Conservation (phyloP, 2,329 filamentous ascomycete species). For the Mollisia scopiformis region DNA sequence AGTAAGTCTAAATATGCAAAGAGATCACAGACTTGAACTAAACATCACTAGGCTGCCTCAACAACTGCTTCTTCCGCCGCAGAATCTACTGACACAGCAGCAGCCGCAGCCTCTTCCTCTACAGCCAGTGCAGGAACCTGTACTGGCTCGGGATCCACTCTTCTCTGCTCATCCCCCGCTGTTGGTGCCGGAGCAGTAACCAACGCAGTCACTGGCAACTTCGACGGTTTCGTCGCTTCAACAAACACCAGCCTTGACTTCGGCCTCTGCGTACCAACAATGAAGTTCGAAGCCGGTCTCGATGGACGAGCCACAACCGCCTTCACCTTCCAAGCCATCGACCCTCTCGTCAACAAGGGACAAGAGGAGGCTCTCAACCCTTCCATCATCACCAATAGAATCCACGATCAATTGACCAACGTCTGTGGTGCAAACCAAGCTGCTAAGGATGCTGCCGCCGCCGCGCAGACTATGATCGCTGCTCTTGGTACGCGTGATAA, state of each 20-base stretch:
- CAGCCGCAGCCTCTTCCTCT: conserved; percentile 8
- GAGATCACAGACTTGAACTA: neutral
- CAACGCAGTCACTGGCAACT: conserved; percentile 22
- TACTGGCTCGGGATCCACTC: conserved; percentile 26
- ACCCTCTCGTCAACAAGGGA: conserved; percentile 61
- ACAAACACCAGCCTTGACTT: conserved; percentile 45
- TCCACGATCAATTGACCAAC: conserved; percentile 70
- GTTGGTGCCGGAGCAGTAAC: conserved; percentile 12
- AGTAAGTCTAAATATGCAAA: conserved; percentile 4
- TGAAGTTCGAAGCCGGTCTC: conserved; percentile 59
- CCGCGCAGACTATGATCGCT: conserved; percentile 55
- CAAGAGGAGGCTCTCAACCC: conserved; percentile 72
- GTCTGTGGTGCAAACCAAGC: conserved; percentile 65
- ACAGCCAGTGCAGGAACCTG: conserved; percentile 9
- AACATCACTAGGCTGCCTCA: neutral
- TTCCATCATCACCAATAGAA: conserved; percentile 73
- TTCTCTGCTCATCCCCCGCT: conserved; percentile 15
- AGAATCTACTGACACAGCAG: conserved; percentile 1
- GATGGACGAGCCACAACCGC: conserved; percentile 55
- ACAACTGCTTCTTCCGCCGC: conserved; percentile 20
- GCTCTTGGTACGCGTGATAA: conserved; percentile 52
- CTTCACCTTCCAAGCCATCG: conserved; percentile 70
- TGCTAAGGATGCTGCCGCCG: conserved; percentile 55
- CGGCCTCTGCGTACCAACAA: conserved; percentile 51
- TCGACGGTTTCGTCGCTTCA: conserved; percentile 24